phyloP scores from a whole-genome alignment of 345 rosid species.

The Geranium rotundifolium region DNA sequence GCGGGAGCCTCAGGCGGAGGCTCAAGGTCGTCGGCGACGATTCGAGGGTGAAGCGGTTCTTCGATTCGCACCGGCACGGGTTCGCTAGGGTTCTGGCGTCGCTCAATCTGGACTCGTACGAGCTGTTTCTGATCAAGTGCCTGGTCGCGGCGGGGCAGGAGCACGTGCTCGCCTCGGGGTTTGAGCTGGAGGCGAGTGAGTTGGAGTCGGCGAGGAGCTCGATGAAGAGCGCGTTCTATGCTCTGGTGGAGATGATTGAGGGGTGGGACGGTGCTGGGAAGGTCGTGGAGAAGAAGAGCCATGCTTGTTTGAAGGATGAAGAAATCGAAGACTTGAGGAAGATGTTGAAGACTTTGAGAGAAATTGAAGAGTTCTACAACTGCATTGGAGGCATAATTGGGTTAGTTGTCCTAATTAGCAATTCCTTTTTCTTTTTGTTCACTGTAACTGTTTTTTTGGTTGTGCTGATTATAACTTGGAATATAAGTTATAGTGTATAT shows the following conservation, averaged over 20 bases:
- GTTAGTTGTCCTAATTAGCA: constrained; percentile 19
- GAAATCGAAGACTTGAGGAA: constrained; percentile 38
- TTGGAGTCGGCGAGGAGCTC: constrained; percentile 30
- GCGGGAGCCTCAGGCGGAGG: constrained; percentile 24
- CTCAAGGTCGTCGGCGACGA: constrained; percentile 35
- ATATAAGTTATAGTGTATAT: not conserved
- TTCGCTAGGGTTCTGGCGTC: constrained; percentile 25
- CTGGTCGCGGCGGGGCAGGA: constrained; percentile 79
- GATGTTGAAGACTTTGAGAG: constrained; percentile 40
- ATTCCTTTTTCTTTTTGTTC: too few species aligned
- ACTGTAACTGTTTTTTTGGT: too few species aligned
- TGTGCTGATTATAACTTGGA: not conserved
- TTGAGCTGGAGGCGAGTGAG: constrained; percentile 22
- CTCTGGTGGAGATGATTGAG: constrained; percentile 74
- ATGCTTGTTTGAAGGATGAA: constrained; percentile 25
- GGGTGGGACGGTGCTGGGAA: constrained; percentile 29
- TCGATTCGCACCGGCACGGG: constrained; percentile 19
- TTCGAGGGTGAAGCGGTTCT: constrained; percentile 40
- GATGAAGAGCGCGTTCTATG: constrained; percentile 54
- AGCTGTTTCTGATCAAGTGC: constrained; percentile 53
- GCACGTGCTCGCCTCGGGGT: constrained; percentile 44
- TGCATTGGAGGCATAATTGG: constrained; percentile 95
- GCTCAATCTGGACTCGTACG: constrained; percentile 30
- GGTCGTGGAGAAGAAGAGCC: constrained; percentile 14
- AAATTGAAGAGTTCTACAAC: constrained; percentile 65